Evolutionary conservation across 371 early-diverging fungal genomes (phyloP).

Genomic region (Rhizopus microsporus): DNA sequence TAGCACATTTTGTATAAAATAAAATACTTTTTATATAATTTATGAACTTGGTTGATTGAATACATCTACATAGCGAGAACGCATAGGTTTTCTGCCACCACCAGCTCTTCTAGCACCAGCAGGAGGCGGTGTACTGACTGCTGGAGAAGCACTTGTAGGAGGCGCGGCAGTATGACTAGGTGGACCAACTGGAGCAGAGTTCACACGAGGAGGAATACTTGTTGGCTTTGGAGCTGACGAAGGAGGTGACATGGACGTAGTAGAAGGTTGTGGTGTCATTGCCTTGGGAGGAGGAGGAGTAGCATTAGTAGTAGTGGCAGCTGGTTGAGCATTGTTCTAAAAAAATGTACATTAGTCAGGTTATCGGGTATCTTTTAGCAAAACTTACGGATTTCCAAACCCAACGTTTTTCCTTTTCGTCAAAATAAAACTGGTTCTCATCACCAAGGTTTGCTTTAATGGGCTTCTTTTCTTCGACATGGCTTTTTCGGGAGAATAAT

Average conservation of each 20-base stretch:
- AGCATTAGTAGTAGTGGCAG: constrained; percentile 25
- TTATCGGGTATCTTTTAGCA: not conserved
- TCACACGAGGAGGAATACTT: constrained; percentile 29
- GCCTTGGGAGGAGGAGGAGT: constrained; percentile 33
- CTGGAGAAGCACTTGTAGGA: constrained; percentile 15
- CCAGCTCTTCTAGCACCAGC: constrained; percentile 27
- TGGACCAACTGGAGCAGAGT: constrained; percentile 29
- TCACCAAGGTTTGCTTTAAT: constrained; percentile 72
- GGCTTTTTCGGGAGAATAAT: constrained; percentile 46
- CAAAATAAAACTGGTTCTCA: constrained; percentile 68
- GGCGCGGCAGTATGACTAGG: constrained; percentile 8
- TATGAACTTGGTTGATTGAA: constrained; percentile 27
- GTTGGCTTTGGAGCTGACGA: constrained; percentile 8
- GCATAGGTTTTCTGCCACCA: constrained; percentile 44
- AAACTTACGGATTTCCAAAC: constrained; percentile 52
- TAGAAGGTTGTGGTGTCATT: constrained; percentile 7
- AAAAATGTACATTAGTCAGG: not conserved
- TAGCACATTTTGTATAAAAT: not conserved
- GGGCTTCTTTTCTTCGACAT: constrained; percentile 47
- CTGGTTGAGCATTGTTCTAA: constrained; percentile 32
- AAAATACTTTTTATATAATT: not conserved
- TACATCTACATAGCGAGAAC: constrained; percentile 54
- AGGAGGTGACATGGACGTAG: constrained; percentile 2
- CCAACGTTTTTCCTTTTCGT: constrained; percentile 64
- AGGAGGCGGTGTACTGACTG: constrained; percentile 34